Evolutionary conservation across 2,329 filamentous ascomycete species (phyloP).

Genomic region (Celoporthe dispersa): DNA sequence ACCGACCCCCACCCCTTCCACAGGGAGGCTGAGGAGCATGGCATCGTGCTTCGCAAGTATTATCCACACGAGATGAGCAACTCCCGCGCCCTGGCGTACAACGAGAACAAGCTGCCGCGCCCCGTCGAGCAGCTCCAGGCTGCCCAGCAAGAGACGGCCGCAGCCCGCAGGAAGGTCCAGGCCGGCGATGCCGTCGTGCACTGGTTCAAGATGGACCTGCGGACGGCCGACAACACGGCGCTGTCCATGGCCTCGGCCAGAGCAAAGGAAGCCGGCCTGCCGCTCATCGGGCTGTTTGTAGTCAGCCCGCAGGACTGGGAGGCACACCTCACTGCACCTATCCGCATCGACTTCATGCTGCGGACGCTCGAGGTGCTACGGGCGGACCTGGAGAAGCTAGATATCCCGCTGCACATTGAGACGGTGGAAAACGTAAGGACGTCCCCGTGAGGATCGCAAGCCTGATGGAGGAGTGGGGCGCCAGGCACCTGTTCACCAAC

Average conservation of each 20-base stretch:
- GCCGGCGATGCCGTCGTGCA: slow-evolving; percentile 72
- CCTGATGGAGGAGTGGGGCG: slow-evolving; percentile 72
- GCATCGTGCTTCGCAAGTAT: slow-evolving; percentile 72
- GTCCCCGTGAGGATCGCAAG: slow-evolving; percentile 66
- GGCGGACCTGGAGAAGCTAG: slow-evolving; percentile 67
- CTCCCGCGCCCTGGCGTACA: slow-evolving; percentile 75
- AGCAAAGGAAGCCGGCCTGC: slow-evolving; percentile 47
- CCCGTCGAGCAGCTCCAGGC: slow-evolving; percentile 72
- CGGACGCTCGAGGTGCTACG: slow-evolving; percentile 70
- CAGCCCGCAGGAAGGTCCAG: slow-evolving; percentile 54
- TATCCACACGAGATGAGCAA: slow-evolving; percentile 90
- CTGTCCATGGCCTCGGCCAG: slow-evolving; percentile 68
- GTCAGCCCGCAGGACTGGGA: slow-evolving; percentile 83
- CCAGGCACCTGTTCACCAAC: slow-evolving; percentile 78
- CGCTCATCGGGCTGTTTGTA: slow-evolving; percentile 78
- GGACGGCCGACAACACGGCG: slow-evolving; percentile 73
- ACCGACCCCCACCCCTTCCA: slow-evolving; percentile 50
- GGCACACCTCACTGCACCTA: slow-evolving; percentile 75
- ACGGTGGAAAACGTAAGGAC: slow-evolving; percentile 67
- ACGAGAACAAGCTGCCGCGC: slow-evolving; percentile 67
- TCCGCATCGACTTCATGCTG: slow-evolving; percentile 81
- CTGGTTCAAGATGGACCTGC: slow-evolving; percentile 88
- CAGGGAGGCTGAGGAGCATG: slow-evolving; percentile 55
- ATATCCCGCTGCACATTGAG: slow-evolving; percentile 80
- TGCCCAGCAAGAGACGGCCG: slow-evolving; percentile 64